Percentiles rank a stretch among this genome's conserved stretches.
Conservation (phyloP, 2,329 filamentous ascomycete genomes). For the Microdochium trichocladiopsis region DNA sequence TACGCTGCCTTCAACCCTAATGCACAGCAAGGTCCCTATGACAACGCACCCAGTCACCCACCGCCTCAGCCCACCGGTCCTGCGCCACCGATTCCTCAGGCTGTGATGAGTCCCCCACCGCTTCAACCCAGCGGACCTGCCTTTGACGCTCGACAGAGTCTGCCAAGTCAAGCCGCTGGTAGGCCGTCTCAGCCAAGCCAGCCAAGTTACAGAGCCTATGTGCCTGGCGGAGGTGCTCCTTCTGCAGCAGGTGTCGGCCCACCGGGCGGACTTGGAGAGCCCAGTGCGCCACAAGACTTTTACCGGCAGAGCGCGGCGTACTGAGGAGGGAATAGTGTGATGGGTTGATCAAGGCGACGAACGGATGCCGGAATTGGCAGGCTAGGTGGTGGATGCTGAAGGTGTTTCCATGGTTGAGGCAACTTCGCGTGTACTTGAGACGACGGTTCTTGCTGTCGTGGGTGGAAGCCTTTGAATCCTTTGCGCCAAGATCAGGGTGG, state of each 20-base stretch:
- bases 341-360: no score
- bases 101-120: constrained; percentile 32
- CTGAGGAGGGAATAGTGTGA: constrained; percentile 6
- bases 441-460: no score
- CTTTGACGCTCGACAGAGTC: constrained; percentile 41
- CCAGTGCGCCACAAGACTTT: constrained; percentile 47
- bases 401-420: no score
- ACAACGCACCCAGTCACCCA: constrained; percentile 14
- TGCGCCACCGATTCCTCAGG: constrained; percentile 33
- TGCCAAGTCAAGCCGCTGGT: constrained; percentile 35
- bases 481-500: no score
- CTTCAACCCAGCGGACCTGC: constrained; percentile 35
- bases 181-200: constrained; percentile 16
- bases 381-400: no score
- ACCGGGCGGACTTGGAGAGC: constrained; percentile 15
- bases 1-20: constrained; percentile 8
- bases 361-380: no score
- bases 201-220: constrained; percentile 55
- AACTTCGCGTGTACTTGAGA: no score
- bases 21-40: constrained; percentile 21
- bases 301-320: constrained; percentile 39
- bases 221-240: constrained; percentile 26
- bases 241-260: background rate
- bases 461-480: no score
- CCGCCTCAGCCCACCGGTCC: constrained; percentile 26